phyloP scores from a whole-genome alignment of 371 early-diverging fungal species.

The Mucor piriformis region DNA sequence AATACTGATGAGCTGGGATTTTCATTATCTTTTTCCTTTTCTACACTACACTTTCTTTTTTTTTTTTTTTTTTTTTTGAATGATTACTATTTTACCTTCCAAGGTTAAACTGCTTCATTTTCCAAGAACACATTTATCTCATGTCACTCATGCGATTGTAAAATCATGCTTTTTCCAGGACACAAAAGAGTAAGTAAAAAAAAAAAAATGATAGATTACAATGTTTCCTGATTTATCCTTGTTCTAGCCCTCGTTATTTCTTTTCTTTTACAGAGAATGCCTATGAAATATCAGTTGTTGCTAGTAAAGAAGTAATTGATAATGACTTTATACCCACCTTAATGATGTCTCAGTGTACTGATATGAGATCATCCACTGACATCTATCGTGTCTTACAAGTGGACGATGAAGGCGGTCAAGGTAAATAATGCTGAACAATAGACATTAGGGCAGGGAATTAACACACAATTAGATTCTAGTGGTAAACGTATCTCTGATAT shows the following conservation, averaged over 20 bases:
- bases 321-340: conserved; percentile 54
- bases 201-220: neutral
- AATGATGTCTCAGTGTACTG: conserved; percentile 37
- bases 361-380: conserved; percentile 54
- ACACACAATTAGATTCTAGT: conserved; percentile 53
- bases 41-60: neutral
- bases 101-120: conserved; percentile 53
- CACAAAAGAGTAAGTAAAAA: conserved; percentile 32
- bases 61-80: conserved; percentile 7
- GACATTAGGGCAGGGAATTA: neutral
- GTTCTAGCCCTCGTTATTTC: conserved; percentile 59
- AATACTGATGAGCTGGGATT: neutral
- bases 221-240: neutral
- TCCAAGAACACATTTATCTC: conserved; percentile 40
- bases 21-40: conserved; percentile 4
- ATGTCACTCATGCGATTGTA: conserved; percentile 68
- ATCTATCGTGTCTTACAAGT: conserved; percentile 72
- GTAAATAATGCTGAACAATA: conserved; percentile 30
- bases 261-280: conserved; percentile 79
- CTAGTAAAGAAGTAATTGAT: conserved; percentile 58
- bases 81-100: conserved; percentile 52
- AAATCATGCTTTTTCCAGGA: conserved; percentile 63
- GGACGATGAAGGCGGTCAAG: conserved; percentile 70
- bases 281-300: conserved; percentile 73
- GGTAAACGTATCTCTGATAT: conserved; percentile 76